Conservation (phyloP, 345 rosid genomes). For the Populus alba region DNA sequence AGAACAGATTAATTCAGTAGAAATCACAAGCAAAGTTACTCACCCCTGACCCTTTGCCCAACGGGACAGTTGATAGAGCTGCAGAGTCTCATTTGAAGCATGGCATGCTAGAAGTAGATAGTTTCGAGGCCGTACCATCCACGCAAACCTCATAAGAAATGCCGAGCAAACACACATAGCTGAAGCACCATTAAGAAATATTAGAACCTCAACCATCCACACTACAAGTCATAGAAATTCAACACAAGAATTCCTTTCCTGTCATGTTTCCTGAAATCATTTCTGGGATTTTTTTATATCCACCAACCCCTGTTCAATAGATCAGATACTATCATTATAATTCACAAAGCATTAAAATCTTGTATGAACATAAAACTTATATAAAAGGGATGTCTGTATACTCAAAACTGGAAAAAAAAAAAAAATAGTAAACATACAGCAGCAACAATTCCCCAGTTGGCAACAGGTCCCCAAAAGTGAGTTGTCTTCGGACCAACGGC, state of each 20-base stretch:
- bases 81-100: slow-evolving; percentile 94
- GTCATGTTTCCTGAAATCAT: slow-evolving; percentile 92
- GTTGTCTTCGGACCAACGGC: slow-evolving; percentile 55
- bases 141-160: slow-evolving; percentile 84
- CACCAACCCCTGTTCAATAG: slow-evolving; percentile 62
- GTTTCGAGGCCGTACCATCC: slow-evolving; percentile 91
- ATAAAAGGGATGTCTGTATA: not conserved
- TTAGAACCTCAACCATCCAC: not conserved
- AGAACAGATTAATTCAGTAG: not conserved
- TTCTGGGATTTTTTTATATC: slow-evolving; percentile 94
- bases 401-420: not conserved
- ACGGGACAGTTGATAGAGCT: slow-evolving; percentile 84
- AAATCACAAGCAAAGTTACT: slow-evolving; percentile 2
- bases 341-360: not conserved
- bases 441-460: slow-evolving; percentile 40
- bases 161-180: slow-evolving; percentile 81
- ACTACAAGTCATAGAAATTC: not conserved
- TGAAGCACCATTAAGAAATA: slow-evolving; percentile 20
- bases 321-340: slow-evolving; percentile 9
- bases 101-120: slow-evolving; percentile 84
- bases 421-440: slow-evolving; percentile 33
- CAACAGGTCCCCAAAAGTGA: slow-evolving; percentile 58
- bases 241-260: slow-evolving; percentile 13
- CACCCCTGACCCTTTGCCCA: slow-evolving; percentile 56
- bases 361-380: not conserved